Conservation (phyloP, 2,329 filamentous ascomycete genomes). For the Botrytis fabae region DNA sequence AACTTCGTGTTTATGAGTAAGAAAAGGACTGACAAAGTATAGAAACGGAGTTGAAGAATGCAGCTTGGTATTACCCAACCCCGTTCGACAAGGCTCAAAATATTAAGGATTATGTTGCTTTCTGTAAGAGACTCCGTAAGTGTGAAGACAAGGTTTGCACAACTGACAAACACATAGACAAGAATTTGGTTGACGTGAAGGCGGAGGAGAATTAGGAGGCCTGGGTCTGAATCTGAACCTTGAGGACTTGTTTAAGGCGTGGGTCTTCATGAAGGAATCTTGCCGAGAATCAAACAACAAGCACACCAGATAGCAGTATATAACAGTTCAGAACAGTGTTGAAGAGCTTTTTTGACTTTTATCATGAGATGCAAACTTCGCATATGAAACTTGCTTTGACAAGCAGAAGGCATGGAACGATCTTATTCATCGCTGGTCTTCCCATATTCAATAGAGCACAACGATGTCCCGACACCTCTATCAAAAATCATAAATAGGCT, state of each 20-base stretch:
- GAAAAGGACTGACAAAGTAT: conserved; percentile 1
- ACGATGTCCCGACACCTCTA: background rate
- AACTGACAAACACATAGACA: conserved; percentile 10
- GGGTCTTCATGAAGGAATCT: background rate
- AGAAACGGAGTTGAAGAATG: conserved; percentile 46
- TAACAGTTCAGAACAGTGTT: background rate
- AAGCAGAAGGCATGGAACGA: background rate
- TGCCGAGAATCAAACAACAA: too few species aligned
- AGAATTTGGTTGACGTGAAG: conserved; percentile 21
- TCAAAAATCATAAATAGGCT: background rate
- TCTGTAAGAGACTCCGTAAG: conserved; percentile 43
- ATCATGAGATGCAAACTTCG: background rate
- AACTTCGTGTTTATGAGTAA: background rate
- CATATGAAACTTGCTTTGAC: background rate
- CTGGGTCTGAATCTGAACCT: too few species aligned
- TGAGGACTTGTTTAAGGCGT: background rate
- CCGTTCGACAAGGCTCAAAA: conserved; percentile 45
- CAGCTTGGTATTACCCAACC: conserved; percentile 50
- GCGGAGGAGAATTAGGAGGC: background rate
- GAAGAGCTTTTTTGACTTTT: background rate
- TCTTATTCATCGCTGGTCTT: background rate
- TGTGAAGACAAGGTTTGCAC: background rate
- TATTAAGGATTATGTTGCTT: conserved; percentile 49
- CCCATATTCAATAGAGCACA: background rate
- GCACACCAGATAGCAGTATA: background rate